Evolutionary conservation across 2,329 filamentous ascomycete genomes (phyloP), one percentile per base, ranked within the genome.

Genomic region (Phaeophleospora eucalypticola): DNA sequence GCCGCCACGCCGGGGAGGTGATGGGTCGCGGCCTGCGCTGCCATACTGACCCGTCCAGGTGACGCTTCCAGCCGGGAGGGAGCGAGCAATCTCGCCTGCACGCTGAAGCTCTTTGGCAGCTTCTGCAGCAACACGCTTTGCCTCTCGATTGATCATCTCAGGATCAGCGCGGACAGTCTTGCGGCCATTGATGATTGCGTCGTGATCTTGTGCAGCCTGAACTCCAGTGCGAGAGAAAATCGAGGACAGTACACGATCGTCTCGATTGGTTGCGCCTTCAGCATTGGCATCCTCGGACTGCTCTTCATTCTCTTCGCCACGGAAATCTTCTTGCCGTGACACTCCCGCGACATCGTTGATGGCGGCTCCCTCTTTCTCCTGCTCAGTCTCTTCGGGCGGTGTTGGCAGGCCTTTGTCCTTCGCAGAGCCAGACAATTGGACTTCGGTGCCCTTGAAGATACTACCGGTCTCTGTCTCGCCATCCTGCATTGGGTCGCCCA

Each of bases 31-130:
- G 1, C 90, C 91, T 3, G 82, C 83, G 41, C 84, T 79, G 8
- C 91, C 91, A 38, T 86, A 82, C 58, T 86, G 81, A 1, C 93
- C 91, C 0, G 91, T 97, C 91, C 91, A 97, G 1, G 91, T 96
- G 7, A 93, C 87, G 0, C 87, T 89, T 6, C 91, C 91, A 24
- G 89, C 83, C 0, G 87, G 87, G 1, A 91, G 74, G 7, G 74
- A 77, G 9, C 82, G 78, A 2, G 90, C 89, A 21, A 84, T 77
- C 61, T 90, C 81, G 35, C 81, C 83, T 8, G 89, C 83, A 49
- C 81, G 81, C 21, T 83, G 81, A 2, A 97, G 79, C 54, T 88
- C 84, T 17, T 79, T 79, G 0, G 88, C 88, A 1, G 91, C 90
- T 60, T 86, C 75, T 0, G 84, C 81, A 2, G 89, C 90, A 2